Conservation (phyloP, 1,139 yeast species). For the Taphrina betulina region DNA sequence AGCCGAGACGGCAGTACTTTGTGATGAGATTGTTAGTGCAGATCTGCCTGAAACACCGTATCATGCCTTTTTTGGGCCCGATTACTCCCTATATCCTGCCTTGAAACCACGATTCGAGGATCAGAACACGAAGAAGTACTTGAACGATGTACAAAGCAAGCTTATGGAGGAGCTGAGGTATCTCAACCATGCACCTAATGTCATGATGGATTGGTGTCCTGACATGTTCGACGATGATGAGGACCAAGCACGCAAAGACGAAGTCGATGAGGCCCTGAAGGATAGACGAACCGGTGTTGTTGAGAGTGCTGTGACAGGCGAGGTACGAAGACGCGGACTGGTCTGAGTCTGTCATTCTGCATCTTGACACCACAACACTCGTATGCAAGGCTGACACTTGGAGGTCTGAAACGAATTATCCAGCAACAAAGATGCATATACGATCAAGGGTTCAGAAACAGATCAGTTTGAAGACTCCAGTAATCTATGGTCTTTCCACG, state of each 20-base stretch:
- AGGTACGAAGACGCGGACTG: constrained; percentile 26
- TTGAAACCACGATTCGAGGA: constrained; percentile 86
- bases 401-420: too few species aligned
- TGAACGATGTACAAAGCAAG: constrained; percentile 74
- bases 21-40: constrained; percentile 72
- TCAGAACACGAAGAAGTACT: constrained; percentile 76
- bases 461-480: too few species aligned
- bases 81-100: constrained; percentile 83
- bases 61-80: constrained; percentile 88
- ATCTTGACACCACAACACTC: too few species aligned
- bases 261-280: constrained; percentile 41
- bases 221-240: constrained; percentile 64
- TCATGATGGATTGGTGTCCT: constrained; percentile 84
- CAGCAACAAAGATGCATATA: too few species aligned
- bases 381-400: too few species aligned
- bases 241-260: constrained; percentile 54
- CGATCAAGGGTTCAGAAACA: too few species aligned
- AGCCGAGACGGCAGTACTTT: constrained; percentile 83
- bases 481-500: too few species aligned
- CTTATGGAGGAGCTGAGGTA: constrained; percentile 79
- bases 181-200: constrained; percentile 90
- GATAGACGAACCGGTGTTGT: constrained; percentile 17
- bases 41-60: constrained; percentile 83
- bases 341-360: too few species aligned
- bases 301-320: constrained; percentile 12